A percentile compares a stretch with the other conserved stretches of the same genome.
Evolutionary conservation across 176 grass and related monocot species (phyloP).

Genomic region (Oryza rufipogon): DNA sequence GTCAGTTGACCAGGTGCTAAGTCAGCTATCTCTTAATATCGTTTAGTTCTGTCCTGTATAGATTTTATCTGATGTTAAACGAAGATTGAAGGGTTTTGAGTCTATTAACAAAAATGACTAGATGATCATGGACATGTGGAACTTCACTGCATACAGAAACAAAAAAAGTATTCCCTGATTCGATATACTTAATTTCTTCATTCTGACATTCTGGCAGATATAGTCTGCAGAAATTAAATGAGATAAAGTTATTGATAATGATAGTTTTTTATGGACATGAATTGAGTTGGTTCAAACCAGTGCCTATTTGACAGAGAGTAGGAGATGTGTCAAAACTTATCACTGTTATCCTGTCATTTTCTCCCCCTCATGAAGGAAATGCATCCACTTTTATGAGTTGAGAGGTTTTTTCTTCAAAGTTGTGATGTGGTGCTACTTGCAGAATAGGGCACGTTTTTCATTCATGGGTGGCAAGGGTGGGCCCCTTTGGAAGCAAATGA

Average conservation of each 20-base stretch:
- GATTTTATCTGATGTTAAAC: constrained; percentile 22
- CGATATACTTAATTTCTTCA: not conserved
- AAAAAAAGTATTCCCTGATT: not conserved
- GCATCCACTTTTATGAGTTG: not conserved
- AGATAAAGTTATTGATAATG: not conserved
- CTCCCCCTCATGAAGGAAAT: not conserved
- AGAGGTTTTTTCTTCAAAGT: not conserved
- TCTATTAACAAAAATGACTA: not conserved
- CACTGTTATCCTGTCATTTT: not conserved
- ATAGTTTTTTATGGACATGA: constrained; percentile 8
- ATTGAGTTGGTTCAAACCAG: constrained; percentile 1
- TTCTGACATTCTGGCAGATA: not conserved
- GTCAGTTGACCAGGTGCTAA: constrained; percentile 78
- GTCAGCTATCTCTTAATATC: constrained; percentile 40
- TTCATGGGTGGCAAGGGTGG: constrained; percentile 99
- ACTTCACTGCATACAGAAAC: not conserved
- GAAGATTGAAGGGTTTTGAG: constrained; percentile 13
- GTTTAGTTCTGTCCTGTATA: constrained; percentile 29
- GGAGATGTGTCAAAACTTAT: not conserved
- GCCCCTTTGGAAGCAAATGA: constrained; percentile 86
- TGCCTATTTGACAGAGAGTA: not conserved
- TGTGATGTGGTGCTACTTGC: constrained; percentile 42
- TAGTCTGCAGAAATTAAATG: not conserved
- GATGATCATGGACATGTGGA: constrained; percentile 1
- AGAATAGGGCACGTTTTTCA: constrained; percentile 97